Base-by-base conservation (phyloP, 441 rosid species). In the Jatropha podagrica region DNA sequence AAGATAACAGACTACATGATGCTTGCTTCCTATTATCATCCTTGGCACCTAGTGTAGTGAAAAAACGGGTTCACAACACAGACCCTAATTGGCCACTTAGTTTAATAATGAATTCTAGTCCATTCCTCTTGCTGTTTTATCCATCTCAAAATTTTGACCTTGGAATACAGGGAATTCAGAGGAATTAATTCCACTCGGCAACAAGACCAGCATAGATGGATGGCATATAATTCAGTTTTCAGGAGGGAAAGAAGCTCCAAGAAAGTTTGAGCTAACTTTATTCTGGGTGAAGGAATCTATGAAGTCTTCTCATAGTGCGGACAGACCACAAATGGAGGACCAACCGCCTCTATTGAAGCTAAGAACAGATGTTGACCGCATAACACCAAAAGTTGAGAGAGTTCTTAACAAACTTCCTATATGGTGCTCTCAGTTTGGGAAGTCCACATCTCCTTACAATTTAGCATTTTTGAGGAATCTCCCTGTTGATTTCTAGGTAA, bases 201-300 rank as follows among this genome's bases (percentile, higher is more conserved):
- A 82, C 65, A 93, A 88, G 84, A 80, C 76, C 62, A 79, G 81
- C 42, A 44, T 69, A 48, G 87, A 91, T 6, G 95, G 98, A 78
- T 96, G 98, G 98, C 97, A 90, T 83, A 80, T 79, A 14, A 88
- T 96, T 79, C 99, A 96, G 79, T 94, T 89, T 80, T 80, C 97
- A 13, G 98, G 98, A 44, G 97, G 99, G 75, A 91, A 86, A 76
- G 88, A 83, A 27, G 77, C 97, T 3, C 90, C 96, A 0, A 86
- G 86, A 3, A 86, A 68, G 71, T 93, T 93, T 76, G 83, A 87
- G 74, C 77, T 93, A 64, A 83, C 81, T 48, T 91, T 96, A 65
- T 76, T 82, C 68, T 81, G 86, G 94, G 73, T 32, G 64, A 86
- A 75, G 75, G 81, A 82, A 72, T 58, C 85, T 4, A 70, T 75